Percentiles rank a stretch among this genome's conserved stretches.
Conservation (phyloP, 192 early-diverging fungal genomes). For the Umbelopsis isabellina region DNA sequence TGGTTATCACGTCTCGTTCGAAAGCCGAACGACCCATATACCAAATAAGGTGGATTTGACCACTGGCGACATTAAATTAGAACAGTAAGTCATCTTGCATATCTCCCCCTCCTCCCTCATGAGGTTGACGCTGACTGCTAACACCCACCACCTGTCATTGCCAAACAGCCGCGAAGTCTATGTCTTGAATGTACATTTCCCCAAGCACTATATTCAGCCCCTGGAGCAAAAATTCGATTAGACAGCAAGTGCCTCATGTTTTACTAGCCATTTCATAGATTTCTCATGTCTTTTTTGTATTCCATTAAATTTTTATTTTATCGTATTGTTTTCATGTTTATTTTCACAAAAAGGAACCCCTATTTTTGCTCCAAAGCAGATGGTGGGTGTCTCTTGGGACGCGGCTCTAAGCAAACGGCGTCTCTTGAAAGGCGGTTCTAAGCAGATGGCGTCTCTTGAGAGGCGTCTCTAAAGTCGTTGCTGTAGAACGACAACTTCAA, state of each 20-base stretch:
- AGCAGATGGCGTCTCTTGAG: not conserved
- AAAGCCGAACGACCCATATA: slow-evolving; percentile 50
- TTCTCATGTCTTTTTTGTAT: not conserved
- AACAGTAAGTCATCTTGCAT: slow-evolving; percentile 39
- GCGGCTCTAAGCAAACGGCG: not conserved
- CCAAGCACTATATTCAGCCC: slow-evolving; percentile 62
- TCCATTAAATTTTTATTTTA: slow-evolving; percentile 1
- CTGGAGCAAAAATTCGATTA: slow-evolving; percentile 62
- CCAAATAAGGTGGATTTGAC: slow-evolving; percentile 51
- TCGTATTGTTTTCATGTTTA: no score
- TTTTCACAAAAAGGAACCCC: not conserved
- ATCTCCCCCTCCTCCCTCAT: not conserved
- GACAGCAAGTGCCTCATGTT: not conserved
- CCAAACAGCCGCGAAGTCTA: slow-evolving; percentile 45
- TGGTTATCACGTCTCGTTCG: slow-evolving; percentile 59
- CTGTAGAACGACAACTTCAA: slow-evolving; percentile 90
- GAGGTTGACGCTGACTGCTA: no score
- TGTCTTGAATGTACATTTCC: slow-evolving; percentile 57
- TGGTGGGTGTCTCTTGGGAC: no score
- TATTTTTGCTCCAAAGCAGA: no score
- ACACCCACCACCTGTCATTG: not conserved
- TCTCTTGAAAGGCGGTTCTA: no score
- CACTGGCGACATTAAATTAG: slow-evolving; percentile 53
- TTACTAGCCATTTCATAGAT: not conserved
- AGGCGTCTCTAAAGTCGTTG: slow-evolving; percentile 44